Percentiles rank a stretch among this genome's conserved stretches.
These are phyloP conservation scores for Vigna radiata DNA, from an alignment of 306 rosid genomes.

Conservation along the genomic window DNA sequence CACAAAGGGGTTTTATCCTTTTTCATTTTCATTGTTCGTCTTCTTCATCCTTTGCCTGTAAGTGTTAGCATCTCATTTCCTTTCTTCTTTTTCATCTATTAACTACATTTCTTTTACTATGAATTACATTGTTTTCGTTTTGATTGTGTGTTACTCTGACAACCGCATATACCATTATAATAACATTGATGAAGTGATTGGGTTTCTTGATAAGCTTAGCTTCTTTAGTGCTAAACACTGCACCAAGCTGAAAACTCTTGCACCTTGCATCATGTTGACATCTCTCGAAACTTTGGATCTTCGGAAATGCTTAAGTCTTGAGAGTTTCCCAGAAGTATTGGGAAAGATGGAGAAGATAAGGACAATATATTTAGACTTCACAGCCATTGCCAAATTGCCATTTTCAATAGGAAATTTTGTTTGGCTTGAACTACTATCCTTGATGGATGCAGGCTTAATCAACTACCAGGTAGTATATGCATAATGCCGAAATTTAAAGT, in stretches of 20 bases:
- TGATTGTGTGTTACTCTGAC: too few relatives aligned
- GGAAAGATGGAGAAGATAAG: constrained; percentile 36
- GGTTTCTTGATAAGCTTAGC: background rate
- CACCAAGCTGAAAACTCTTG: background rate
- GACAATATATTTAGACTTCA: constrained; percentile 19
- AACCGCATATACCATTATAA: too few relatives aligned
- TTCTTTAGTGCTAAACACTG: constrained; percentile 15
- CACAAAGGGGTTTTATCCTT: too few relatives aligned
- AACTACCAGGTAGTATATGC: constrained; percentile 1
- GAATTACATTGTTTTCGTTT: too few relatives aligned
- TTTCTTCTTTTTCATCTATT: too few relatives aligned
- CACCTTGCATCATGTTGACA: constrained; percentile 18
- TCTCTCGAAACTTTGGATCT: constrained; percentile 40
- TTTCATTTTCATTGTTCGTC: too few relatives aligned
- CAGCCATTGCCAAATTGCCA: constrained; percentile 14
- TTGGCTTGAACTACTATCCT: background rate
- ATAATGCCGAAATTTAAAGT: background rate
- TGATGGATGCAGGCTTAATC: background rate
- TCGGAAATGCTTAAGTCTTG: background rate
- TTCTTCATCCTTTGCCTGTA: too few relatives aligned
- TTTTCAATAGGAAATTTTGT: constrained; percentile 14
- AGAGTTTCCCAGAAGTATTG: constrained; percentile 1
- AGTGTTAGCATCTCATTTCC: too few relatives aligned
- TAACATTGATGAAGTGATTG: background rate
- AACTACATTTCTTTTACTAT: too few relatives aligned